Evolutionary conservation across 2,329 filamentous ascomycete genomes (phyloP).

Genomic region (Elsinoe batatas): DNA sequence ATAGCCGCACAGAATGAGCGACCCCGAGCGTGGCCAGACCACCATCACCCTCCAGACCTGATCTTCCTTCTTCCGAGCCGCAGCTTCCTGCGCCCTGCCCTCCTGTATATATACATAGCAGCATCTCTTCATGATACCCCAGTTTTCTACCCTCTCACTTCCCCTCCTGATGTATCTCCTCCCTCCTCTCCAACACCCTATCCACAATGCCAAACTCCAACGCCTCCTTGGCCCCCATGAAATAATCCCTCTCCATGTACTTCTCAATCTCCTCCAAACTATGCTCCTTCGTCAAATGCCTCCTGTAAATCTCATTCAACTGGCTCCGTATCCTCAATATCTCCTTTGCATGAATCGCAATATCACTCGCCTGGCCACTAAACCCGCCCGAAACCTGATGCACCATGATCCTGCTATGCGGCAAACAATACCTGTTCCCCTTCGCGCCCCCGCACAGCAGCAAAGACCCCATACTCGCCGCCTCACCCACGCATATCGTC

Average conservation of each 20-base stretch:
- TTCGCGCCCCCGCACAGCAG: constrained; percentile 76
- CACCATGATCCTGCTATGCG: constrained; percentile 94
- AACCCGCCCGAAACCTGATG: constrained; percentile 83
- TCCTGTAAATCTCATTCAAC: constrained; percentile 81
- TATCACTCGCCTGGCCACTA: constrained; percentile 62
- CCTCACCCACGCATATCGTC: constrained; percentile 90
- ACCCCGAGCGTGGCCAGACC: constrained; percentile 43
- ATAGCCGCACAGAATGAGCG: constrained; percentile 30
- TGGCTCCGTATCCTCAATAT: constrained; percentile 78
- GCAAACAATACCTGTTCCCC: constrained; percentile 77
- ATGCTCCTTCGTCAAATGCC: constrained; percentile 68
- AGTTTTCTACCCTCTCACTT: constrained; percentile 1
- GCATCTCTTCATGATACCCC: not conserved
- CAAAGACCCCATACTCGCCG: constrained; percentile 88
- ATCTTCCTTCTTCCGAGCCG: not conserved
- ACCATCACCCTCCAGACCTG: constrained; percentile 26
- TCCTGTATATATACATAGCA: constrained; percentile 7
- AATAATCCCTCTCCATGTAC: constrained; percentile 95
- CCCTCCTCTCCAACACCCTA: constrained; percentile 64
- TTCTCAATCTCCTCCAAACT: constrained; percentile 76
- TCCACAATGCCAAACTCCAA: constrained; percentile 86
- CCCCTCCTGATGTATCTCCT: constrained; percentile 27
- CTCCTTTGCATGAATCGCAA: constrained; percentile 94
- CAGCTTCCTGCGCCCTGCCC: not conserved
- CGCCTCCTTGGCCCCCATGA: constrained; percentile 81